Conservation (phyloP, 2,329 filamentous ascomycete genomes). For the Paecilomyces fulvus region DNA sequence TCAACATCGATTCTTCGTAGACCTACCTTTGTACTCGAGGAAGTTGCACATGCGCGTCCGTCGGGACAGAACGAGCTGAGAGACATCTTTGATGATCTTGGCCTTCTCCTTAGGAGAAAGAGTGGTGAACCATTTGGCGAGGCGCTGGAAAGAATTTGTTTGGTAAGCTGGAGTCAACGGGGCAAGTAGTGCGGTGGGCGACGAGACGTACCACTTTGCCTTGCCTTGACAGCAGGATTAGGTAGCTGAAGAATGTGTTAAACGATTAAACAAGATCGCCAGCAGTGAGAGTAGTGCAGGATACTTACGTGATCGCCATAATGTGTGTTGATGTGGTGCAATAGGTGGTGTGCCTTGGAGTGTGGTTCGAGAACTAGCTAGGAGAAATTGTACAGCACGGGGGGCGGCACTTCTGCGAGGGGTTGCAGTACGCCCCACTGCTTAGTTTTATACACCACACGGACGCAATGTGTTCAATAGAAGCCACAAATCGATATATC, state of each 20-base stretch:
- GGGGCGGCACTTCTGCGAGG: not conserved
- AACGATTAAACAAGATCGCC: conserved; percentile 12
- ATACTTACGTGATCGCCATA: conserved; percentile 29
- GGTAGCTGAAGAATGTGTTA: conserved; percentile 57
- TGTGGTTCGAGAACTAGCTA: not conserved
- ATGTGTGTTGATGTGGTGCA: conserved; percentile 2
- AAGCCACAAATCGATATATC: not conserved
- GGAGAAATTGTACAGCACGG: not conserved
- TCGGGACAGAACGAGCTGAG: conserved; percentile 89
- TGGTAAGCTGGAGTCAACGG: conserved; percentile 14
- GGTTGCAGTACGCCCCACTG: not conserved
- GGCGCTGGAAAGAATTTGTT: conserved; percentile 55
- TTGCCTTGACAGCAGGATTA: conserved; percentile 94
- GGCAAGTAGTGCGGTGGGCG: conserved; percentile 28
- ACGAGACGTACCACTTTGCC: conserved; percentile 84
- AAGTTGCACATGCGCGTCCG: conserved; percentile 99
- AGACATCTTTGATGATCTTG: conserved; percentile 99
- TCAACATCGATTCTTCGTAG: not conserved
- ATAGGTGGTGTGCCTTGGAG: not conserved
- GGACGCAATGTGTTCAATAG: not conserved
- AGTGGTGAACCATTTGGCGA: conserved; percentile 99
- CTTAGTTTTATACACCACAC: not conserved
- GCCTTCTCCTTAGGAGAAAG: conserved; percentile 96
- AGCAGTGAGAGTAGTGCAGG: not conserved
- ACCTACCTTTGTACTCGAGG: conserved; percentile 90